Base-by-base conservation (phyloP, 495 filamentous ascomycete species). In the Penicillium odoratum region DNA sequence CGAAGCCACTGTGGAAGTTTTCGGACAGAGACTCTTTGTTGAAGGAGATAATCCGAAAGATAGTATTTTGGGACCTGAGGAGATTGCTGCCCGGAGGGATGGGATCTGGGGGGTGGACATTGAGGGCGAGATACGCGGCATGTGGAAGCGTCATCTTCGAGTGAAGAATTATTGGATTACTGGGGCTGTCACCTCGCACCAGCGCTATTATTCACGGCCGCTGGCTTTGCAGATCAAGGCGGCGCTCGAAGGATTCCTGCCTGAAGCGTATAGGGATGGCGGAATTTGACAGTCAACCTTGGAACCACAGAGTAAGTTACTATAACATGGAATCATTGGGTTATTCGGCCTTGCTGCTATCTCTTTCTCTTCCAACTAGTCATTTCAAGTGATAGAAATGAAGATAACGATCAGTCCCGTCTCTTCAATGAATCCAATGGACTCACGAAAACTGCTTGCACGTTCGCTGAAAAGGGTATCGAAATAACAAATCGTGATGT, bases 61-160 rank as follows among this genome's bases (percentile, higher is more conserved):
- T 8, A 45, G 0, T 8, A 45, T 25, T 7, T 25, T 45, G 16
- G 43, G 43, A 8, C 43, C 43, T 2, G 43, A 26, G 18, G 43
- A 45, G 2, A 45, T 45, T 25, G 43, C 43, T 45, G 25, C 25
- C 4, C 18, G 16, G 43, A 21, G 43, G 4, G 43, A 45, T 25
- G 43, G 25, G 5, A 21, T 45, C 6, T 45, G 43, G 43, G 43
- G 43, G 15, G 18, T 45, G 26, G 43, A 45, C 25, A 25, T 25
- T 25, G 43, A 45, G 43, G 43, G 43, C 2, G 43, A 45, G 25
- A 8, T 45, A 4, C 43, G 43, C 6, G 43, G 43, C 9, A 45
- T 45, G 43, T 45, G 43, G 43, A 45, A 45, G 15, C 43, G 43
- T 45, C 43, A 45, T 45, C 43, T 45, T 21, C 43, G 43, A 45